Evolutionary conservation across 2,329 filamentous ascomycete species (phyloP).

Genomic region (Xylaria sp.): DNA sequence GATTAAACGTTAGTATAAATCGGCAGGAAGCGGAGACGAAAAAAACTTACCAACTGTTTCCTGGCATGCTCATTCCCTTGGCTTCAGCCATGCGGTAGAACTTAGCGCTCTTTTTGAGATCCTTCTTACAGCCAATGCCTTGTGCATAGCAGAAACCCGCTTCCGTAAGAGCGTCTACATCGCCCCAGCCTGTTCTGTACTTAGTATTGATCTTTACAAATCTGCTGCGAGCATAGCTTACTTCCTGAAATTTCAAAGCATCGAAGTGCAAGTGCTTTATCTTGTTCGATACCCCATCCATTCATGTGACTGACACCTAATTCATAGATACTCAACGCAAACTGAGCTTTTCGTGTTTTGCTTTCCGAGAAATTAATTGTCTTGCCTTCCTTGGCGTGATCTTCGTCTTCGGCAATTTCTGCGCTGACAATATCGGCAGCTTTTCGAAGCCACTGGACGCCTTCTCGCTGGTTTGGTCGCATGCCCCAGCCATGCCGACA

Average conservation of each 20-base stretch:
- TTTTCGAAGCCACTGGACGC: constrained; percentile 90
- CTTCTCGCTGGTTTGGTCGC: constrained; percentile 89
- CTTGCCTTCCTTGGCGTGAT: constrained; percentile 71
- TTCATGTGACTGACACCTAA: constrained; percentile 97
- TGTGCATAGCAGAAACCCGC: constrained; percentile 97
- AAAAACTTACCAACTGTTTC: constrained; percentile 88
- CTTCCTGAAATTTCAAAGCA: constrained; percentile 97
- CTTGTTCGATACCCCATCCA: constrained; percentile 95
- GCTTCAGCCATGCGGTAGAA: constrained; percentile 92
- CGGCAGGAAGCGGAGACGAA: neutral
- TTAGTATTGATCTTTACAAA: constrained; percentile 43
- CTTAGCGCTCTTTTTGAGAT: constrained; percentile 91
- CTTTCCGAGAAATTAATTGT: constrained; percentile 73
- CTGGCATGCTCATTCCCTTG: constrained; percentile 96
- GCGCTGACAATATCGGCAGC: constrained; percentile 86
- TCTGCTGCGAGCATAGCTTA: constrained; percentile 57
- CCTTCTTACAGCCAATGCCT: constrained; percentile 93
- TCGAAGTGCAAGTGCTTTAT: constrained; percentile 85
- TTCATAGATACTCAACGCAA: constrained; percentile 95
- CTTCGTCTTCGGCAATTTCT: constrained; percentile 86
- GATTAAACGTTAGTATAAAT: constrained; percentile 32
- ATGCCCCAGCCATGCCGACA: constrained; percentile 98
- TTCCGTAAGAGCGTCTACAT: constrained; percentile 92
- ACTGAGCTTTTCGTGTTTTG: constrained; percentile 89
- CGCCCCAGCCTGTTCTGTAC: constrained; percentile 77